phyloP scores from a whole-genome alignment of 345 rosid species.

The Litchi chinensis region DNA sequence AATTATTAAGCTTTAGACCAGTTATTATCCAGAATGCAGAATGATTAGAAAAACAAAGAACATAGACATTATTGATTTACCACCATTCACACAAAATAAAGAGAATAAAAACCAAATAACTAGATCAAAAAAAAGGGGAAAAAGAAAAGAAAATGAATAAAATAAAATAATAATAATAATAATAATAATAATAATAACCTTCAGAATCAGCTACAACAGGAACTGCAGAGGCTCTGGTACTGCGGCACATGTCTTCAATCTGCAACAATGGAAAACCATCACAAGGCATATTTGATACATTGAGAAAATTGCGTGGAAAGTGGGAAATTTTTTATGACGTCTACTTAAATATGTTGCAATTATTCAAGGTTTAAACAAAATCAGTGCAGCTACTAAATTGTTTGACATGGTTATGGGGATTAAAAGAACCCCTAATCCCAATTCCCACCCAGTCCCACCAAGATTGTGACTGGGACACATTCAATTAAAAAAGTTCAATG shows the following conservation, averaged over 20 bases:
- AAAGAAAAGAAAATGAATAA: too few relatives aligned
- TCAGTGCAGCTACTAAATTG: not conserved
- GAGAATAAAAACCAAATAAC: too few relatives aligned
- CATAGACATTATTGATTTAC: not conserved
- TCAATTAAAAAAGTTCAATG: not conserved
- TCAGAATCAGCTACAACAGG: conserved; percentile 90
- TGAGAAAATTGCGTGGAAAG: not conserved
- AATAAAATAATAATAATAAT: too few relatives aligned
- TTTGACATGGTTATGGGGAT: not conserved
- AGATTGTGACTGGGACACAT: not conserved
- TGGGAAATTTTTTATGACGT: not conserved
- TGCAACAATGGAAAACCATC: conserved; percentile 28
- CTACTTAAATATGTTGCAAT: not conserved
- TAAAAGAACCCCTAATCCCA: not conserved
- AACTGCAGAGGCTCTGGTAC: conserved; percentile 75
- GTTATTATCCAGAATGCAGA: not conserved
- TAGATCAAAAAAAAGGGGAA: too few relatives aligned
- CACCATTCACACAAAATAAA: conserved; percentile 17
- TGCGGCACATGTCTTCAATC: conserved; percentile 91
- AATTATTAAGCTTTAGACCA: not conserved
- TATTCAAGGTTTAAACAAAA: not conserved
- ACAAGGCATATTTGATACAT: not conserved
- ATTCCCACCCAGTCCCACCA: too few relatives aligned
- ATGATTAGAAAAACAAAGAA: not conserved
- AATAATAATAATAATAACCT: too few relatives aligned